These are phyloP conservation scores for Coemansia javaensis DNA, from an alignment of 192 early-diverging fungal species.

Conservation along the genomic window DNA sequence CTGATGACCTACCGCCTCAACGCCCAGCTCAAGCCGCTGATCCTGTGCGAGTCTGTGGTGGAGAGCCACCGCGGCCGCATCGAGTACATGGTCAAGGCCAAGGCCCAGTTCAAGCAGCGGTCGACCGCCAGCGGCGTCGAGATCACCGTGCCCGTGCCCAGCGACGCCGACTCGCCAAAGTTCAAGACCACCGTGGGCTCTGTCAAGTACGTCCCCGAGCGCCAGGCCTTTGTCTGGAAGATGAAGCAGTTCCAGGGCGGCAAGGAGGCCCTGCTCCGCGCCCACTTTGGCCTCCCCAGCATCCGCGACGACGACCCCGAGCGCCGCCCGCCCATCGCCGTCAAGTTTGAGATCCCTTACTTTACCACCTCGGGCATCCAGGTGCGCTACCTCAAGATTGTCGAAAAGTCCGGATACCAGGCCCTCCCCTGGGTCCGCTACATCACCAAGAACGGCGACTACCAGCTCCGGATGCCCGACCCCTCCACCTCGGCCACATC, in stretches of 20 bases:
- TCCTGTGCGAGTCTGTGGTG: slow-evolving; percentile 78
- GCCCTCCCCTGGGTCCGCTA: slow-evolving; percentile 87
- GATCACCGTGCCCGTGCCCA: slow-evolving; percentile 95
- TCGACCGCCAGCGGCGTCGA: slow-evolving; percentile 98
- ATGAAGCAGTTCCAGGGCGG: slow-evolving; percentile 98
- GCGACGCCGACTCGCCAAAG: slow-evolving; percentile 94
- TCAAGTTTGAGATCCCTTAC: slow-evolving; percentile 88
- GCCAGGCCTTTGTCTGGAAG: slow-evolving; percentile 93
- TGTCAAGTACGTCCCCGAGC: slow-evolving; percentile 91
- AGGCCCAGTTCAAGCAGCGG: slow-evolving; percentile 94
- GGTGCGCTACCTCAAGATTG: slow-evolving; percentile 86
- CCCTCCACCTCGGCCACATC: slow-evolving; percentile 66
- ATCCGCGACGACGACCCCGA: slow-evolving; percentile 81
- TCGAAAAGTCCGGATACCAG: slow-evolving; percentile 84
- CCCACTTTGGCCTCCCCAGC: slow-evolving; percentile 79
- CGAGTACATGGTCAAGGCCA: slow-evolving; percentile 96
- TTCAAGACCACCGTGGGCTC: slow-evolving; percentile 90
- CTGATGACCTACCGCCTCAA: slow-evolving; percentile 85
- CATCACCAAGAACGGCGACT: slow-evolving; percentile 89
- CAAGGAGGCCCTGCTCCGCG: slow-evolving; percentile 90
- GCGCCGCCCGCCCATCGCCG: slow-evolving; percentile 74
- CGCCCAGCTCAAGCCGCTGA: slow-evolving; percentile 78
- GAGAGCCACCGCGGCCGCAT: slow-evolving; percentile 88
- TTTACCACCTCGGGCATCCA: slow-evolving; percentile 88
- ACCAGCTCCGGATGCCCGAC: slow-evolving; percentile 90